Percentiles rank a stretch among this genome's conserved stretches.
Evolutionary conservation across 768 basidiomycete species (phyloP).

Genomic region (Sistotremastrum suecicum): DNA sequence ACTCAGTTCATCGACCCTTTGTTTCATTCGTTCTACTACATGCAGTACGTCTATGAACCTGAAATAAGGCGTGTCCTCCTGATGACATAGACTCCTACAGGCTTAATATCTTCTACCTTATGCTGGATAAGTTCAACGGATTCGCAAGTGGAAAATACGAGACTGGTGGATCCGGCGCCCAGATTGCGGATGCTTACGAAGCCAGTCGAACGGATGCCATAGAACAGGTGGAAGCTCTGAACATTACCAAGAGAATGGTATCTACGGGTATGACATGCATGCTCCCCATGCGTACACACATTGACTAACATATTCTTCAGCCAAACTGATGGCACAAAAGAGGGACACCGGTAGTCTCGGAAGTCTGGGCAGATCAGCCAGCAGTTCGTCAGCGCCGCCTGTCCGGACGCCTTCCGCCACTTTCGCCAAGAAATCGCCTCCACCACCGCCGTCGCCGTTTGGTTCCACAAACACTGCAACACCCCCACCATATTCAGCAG

Average conservation of each 20-base stretch:
- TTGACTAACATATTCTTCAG: constrained; percentile 19
- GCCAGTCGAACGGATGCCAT: constrained; percentile 72
- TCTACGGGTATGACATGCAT: constrained; percentile 57
- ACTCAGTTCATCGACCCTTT: constrained; percentile 90
- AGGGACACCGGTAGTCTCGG: constrained; percentile 19
- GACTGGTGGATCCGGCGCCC: constrained; percentile 46
- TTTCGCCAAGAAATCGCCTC: constrained; percentile 31
- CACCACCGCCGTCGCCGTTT: constrained; percentile 18
- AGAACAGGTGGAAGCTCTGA: constrained; percentile 62
- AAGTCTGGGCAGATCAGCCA: constrained; percentile 18
- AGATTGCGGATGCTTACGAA: constrained; percentile 70
- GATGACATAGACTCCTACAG: constrained; percentile 22
- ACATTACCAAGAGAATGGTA: constrained; percentile 69
- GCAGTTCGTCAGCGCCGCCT: constrained; percentile 15
- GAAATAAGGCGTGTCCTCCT: background rate
- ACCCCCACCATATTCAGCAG: constrained; percentile 33
- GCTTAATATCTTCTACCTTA: constrained; percentile 85
- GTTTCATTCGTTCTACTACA: constrained; percentile 98
- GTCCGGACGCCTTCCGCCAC: constrained; percentile 12
- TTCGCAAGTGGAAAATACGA: constrained; percentile 72
- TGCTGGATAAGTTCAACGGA: constrained; percentile 85
- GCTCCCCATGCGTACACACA: background rate
- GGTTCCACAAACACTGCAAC: constrained; percentile 18
- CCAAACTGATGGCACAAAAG: constrained; percentile 51
- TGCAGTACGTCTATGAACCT: constrained; percentile 60